Base-by-base conservation (phyloP, 768 basidiomycete genomes). In the Collybia mongolica region DNA sequence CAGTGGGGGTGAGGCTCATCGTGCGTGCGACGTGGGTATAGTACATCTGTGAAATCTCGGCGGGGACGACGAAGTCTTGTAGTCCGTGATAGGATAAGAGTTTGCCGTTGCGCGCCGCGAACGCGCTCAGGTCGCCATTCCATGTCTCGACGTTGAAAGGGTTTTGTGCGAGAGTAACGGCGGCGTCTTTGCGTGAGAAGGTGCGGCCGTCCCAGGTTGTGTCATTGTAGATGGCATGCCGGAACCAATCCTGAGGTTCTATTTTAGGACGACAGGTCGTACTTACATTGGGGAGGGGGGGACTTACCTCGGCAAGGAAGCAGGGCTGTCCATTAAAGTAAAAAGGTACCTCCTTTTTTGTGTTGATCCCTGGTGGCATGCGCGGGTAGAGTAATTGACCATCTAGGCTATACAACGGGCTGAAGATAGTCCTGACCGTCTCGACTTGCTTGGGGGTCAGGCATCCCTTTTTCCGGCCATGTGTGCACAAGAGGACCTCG, bases 81-180 rank as follows among this genome's bases (percentile, higher is more conserved):
- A 49, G 52, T 6, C 55, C 55, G 23, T 56, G 55, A 19, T 48
- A 56, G 14, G 55, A 51, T n/a, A 56, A 23, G 28, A 56, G 51
- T 19, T 51, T 56, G 2, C 52, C 55, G 11, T 52, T 52, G 5
- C 49, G 48, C 15, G 45, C 40, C 36, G 50, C 28, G 36, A 56
- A 56, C 2, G 42, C 45, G 1, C 52, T 46, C 2, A 56, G 39
- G 29, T 53, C 35, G 9, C 52, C 51, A 18, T 14, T 44, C 37
- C 49, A 56, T 2, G 55, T 51, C 8, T 29, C 26, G 6, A 53
- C 52, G 15, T 49, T 46, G 24, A 49, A 51, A 7, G 52, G 52
- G 22, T 53, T 45, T 17, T 48, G 47, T 9, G 24, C 12, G 15
- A 48, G 20, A 5, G 42, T 38, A 3, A 45, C 41, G 5, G 9